These are phyloP conservation scores for Cladosporium sp. DNA, from an alignment of 2,329 filamentous ascomycete species.

Conservation along the genomic window DNA sequence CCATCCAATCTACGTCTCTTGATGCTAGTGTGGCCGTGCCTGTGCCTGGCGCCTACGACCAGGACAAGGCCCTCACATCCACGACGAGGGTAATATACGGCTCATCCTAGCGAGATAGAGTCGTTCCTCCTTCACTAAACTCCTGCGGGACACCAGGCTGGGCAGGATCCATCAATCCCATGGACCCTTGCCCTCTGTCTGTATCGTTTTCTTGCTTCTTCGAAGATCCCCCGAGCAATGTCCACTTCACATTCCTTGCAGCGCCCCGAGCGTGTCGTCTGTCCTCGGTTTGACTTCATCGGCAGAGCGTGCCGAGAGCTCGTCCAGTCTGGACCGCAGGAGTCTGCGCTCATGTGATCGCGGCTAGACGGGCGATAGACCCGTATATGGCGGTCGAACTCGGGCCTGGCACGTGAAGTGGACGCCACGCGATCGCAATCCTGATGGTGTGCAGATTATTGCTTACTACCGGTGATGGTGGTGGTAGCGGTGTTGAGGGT, in stretches of 20 bases:
- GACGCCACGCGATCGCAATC: not conserved
- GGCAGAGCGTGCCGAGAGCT: conserved; percentile 3
- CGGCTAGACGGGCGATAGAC: conserved; percentile 4
- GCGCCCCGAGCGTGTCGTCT: not conserved
- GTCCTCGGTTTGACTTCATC: not conserved
- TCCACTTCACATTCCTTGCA: not conserved
- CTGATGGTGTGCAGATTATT: too few relatives aligned
- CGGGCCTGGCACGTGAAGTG: not conserved
- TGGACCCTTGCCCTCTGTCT: too few relatives aligned
- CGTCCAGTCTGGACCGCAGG: conserved; percentile 4
- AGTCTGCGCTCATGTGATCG: conserved; percentile 9
- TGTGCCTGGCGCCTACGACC: not conserved
- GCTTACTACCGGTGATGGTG: too few relatives aligned
- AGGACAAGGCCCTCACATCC: not conserved
- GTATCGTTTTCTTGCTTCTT: not conserved
- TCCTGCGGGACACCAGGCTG: too few relatives aligned
- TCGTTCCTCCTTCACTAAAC: too few relatives aligned
- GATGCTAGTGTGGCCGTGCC: not conserved
- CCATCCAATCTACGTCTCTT: not conserved
- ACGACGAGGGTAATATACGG: not conserved
- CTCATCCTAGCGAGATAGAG: not conserved
- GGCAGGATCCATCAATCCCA: too few relatives aligned
- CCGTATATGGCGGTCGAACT: not conserved
- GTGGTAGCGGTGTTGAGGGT: too few relatives aligned
- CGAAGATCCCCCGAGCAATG: not conserved